Base-by-base conservation (phyloP, 2,329 filamentous ascomycete species). In the Microcera coccophila region DNA sequence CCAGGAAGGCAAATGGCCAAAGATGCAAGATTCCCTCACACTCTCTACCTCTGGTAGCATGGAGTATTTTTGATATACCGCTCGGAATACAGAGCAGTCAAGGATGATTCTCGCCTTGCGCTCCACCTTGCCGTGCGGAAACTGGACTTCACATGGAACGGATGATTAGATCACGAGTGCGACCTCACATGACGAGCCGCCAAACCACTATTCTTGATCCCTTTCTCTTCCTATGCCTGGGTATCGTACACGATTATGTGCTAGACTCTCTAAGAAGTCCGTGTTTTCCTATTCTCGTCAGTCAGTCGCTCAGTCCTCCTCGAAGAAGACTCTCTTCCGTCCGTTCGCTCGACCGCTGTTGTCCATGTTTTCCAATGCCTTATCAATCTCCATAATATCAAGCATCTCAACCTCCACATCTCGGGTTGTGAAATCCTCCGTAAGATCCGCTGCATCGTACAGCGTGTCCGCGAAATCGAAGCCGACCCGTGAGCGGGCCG, bases 51-150 rank as follows among this genome's bases (percentile, higher is more conserved):
- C 49, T 37, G 45, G 57, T 54, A 44, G 47, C 52, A 44, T 58
- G 57, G 57, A 59, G 44, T 49, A 42, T 47, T 42, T 52, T 78
- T 70, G 50, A 74, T 84, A 49, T 84, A 78, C 79, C 81, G 81
- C 81, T 82, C 80, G 78, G 80, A 84, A 84, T 84, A 84, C 81
- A 84, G 78, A 83, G 79, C 75, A 73, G 69, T 75, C 80, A 84
- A 84, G 81, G 81, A 84, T 79, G 70, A 71, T 63, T 81, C 81
- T 84, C 79, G 78, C 81, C 81, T 84, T 84, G 80, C 78, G 79
- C 81, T 84, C 80, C 81, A 84, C 81, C 81, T 79, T 75, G 79
- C 79, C 79, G 78, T 81, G 81, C 81, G 81, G 78, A 78, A 59
- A 31, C 20, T 32, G 16, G 12, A 29, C n/a, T n/a, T n/a, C n/a